Evolutionary conservation across 495 filamentous ascomycete species (phyloP).

Genomic region (Antarctomyces pellizariae): DNA sequence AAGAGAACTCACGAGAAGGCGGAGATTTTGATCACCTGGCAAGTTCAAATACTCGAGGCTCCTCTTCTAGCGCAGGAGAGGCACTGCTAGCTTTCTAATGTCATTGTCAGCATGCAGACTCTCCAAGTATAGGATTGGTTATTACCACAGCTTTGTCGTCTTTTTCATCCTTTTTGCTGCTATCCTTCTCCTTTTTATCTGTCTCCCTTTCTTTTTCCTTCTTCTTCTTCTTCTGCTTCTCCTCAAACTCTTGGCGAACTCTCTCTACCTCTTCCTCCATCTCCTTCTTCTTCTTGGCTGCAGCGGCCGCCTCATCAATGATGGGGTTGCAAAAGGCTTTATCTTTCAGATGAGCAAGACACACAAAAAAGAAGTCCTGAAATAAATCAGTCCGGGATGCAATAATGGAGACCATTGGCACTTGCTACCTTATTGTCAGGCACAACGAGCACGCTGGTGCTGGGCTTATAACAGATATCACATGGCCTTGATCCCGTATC

Average conservation of each 20-base stretch:
- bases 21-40: slow-evolving; percentile 34
- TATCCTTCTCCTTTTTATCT: slow-evolving; percentile 22
- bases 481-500: slow-evolving; percentile 64
- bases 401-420: slow-evolving; percentile 3
- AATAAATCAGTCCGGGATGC: slow-evolving; percentile 3
- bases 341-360: slow-evolving; percentile 66
- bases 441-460: slow-evolving; percentile 68
- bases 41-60: slow-evolving; percentile 63
- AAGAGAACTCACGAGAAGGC: not conserved
- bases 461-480: slow-evolving; percentile 77
- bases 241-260: slow-evolving; percentile 63
- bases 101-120: slow-evolving; percentile 1
- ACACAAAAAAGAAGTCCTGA: slow-evolving; percentile 90
- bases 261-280: slow-evolving; percentile 45
- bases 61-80: slow-evolving; percentile 19
- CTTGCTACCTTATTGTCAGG: slow-evolving; percentile 60
- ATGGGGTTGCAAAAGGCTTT: slow-evolving; percentile 58
- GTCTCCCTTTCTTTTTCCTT: slow-evolving; percentile 28
- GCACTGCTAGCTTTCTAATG: slow-evolving; percentile 8
- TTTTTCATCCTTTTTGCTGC: slow-evolving; percentile 23
- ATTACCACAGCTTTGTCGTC: slow-evolving; percentile 22
- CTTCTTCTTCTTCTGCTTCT: slow-evolving; percentile 43
- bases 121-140: not conserved
- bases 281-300: slow-evolving; percentile 39
- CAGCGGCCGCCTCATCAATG: slow-evolving; percentile 50